A percentile compares a stretch with the other conserved stretches of the same genome.
These are phyloP conservation scores for Calonectria montana DNA, from an alignment of 2,329 filamentous ascomycete species.

Conservation along the genomic window DNA sequence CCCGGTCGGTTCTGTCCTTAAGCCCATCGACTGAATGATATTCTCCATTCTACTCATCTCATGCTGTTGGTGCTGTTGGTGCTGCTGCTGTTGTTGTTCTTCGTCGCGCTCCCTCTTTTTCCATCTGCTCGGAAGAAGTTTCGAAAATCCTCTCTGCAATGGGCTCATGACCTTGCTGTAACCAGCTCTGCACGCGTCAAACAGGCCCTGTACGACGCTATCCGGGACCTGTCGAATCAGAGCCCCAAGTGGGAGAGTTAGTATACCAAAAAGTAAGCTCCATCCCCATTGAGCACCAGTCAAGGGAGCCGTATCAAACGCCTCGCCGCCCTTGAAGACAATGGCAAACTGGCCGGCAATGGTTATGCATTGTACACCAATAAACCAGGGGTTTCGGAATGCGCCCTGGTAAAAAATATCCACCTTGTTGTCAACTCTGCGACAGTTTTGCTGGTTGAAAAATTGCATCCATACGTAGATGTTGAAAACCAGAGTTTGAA, in stretches of 20 bases:
- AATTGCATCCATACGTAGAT: conserved; percentile 93
- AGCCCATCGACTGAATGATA: conserved; percentile 36
- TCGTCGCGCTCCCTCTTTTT: conserved; percentile 29
- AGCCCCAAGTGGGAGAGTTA: conserved; percentile 72
- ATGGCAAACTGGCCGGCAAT: conserved; percentile 78
- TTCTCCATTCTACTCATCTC: conserved; percentile 42
- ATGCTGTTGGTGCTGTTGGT: conserved; percentile 28
- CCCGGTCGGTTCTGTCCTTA: conserved; percentile 27
- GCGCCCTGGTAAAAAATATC: conserved; percentile 84
- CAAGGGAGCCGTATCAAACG: conserved; percentile 72
- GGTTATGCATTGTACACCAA: conserved; percentile 74
- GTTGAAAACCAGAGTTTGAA: conserved; percentile 81
- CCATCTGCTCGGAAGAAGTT: conserved; percentile 37
- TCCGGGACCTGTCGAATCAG: conserved; percentile 56
- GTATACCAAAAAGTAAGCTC: conserved; percentile 73
- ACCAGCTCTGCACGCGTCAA: conserved; percentile 36
- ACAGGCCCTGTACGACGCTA: conserved; percentile 43
- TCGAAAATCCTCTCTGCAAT: conserved; percentile 33
- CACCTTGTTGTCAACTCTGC: conserved; percentile 83
- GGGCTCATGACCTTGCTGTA: conserved; percentile 34
- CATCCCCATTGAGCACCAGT: conserved; percentile 77
- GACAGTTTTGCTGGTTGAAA: conserved; percentile 85
- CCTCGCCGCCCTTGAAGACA: conserved; percentile 75
- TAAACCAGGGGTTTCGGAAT: conserved; percentile 80
- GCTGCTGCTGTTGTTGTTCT: conserved; percentile 23